Percentiles rank a stretch among this genome's conserved stretches.
Evolutionary conservation across 331 rosid species (phyloP).

Genomic region (Cydonia oblonga): DNA sequence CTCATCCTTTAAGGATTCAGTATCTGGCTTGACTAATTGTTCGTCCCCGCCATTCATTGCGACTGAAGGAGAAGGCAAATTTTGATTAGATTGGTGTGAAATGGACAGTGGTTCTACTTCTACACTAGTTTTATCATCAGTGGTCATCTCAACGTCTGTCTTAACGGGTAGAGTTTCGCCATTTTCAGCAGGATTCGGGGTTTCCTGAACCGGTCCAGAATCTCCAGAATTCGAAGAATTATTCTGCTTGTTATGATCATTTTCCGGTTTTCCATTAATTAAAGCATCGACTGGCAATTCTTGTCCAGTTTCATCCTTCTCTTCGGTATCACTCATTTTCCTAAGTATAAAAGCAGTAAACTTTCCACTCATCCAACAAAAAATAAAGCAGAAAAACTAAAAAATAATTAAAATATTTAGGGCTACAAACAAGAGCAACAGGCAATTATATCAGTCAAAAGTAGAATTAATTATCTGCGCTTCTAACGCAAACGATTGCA

Average conservation of each 20-base stretch:
- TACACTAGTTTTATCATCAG: slow-evolving; percentile 1
- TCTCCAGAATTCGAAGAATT: slow-evolving; percentile 17
- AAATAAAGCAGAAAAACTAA: neutral
- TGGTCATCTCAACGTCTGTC: neutral
- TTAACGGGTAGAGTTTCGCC: neutral
- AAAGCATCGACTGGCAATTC: slow-evolving; percentile 2
- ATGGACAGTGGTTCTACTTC: slow-evolving; percentile 16
- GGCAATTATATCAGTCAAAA: too few species aligned
- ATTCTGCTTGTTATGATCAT: neutral
- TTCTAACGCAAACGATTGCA: neutral
- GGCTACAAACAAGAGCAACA: too few species aligned
- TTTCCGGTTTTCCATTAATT: neutral
- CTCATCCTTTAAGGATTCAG: slow-evolving; percentile 1
- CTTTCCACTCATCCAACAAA: neutral
- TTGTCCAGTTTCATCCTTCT: slow-evolving; percentile 26
- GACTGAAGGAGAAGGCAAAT: slow-evolving; percentile 13
- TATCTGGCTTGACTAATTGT: slow-evolving; percentile 21
- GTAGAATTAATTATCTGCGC: neutral
- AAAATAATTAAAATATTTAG: neutral
- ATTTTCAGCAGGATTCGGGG: slow-evolving; percentile 16
- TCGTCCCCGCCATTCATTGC: slow-evolving; percentile 13
- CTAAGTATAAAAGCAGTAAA: neutral
- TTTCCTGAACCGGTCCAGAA: slow-evolving; percentile 18
- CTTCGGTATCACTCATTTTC: slow-evolving; percentile 60
- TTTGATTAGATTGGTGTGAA: slow-evolving; percentile 12